phyloP scores from a whole-genome alignment of 768 basidiomycete genomes.

The Leccinum subtestaceum region DNA sequence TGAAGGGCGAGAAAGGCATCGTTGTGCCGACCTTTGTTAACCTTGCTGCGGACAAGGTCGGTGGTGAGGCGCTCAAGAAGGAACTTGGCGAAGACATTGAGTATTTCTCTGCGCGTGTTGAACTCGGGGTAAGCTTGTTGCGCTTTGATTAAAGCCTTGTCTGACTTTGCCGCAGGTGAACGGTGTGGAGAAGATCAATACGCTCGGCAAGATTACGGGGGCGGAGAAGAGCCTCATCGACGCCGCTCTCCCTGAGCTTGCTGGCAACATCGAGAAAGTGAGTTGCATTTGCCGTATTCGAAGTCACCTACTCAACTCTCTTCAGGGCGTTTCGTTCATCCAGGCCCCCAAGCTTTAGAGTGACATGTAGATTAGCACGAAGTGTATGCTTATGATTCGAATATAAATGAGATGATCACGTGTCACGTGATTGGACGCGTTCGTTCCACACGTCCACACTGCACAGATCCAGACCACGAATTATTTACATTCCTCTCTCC shows the following conservation, averaged over 20 bases:
- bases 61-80: slow-evolving; percentile 70
- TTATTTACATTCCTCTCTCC: background rate
- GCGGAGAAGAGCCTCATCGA: slow-evolving; percentile 75
- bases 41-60: slow-evolving; percentile 65
- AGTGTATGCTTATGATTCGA: slow-evolving; percentile 9
- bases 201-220: slow-evolving; percentile 72
- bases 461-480: background rate
- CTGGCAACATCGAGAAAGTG: slow-evolving; percentile 69
- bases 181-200: slow-evolving; percentile 79
- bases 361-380: background rate
- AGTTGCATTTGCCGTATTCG: slow-evolving; percentile 16
- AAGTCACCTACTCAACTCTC: background rate
- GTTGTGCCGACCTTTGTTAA: slow-evolving; percentile 83
- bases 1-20: slow-evolving; percentile 87
- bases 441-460: background rate
- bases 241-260: slow-evolving; percentile 79
- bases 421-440: background rate
- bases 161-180: slow-evolving; percentile 47
- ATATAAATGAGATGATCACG: background rate
- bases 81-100: slow-evolving; percentile 75
- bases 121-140: slow-evolving; percentile 67
- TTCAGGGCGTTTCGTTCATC: slow-evolving; percentile 28
- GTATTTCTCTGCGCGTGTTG: slow-evolving; percentile 87
- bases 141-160: background rate
- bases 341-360: slow-evolving; percentile 28